Base-by-base conservation (phyloP, 2,329 filamentous ascomycete species). In the Exophiala sp. region DNA sequence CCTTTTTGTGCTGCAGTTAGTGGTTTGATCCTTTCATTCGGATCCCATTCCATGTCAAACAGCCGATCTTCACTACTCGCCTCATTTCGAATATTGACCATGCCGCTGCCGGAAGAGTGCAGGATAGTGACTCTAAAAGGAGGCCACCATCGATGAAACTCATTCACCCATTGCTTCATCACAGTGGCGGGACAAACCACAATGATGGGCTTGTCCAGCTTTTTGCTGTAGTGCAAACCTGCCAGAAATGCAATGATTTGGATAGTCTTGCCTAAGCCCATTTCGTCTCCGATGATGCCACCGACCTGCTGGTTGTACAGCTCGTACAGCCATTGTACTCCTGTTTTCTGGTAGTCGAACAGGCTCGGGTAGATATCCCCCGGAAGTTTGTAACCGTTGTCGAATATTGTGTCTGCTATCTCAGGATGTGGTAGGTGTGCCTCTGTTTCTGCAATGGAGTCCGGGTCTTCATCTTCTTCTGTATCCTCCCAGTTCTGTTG, bases 141-240 rank as follows among this genome's bases (percentile, higher is more conserved):
- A n/a, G 94, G 94, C 95, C 95, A 99, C 95, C 95, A 99, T 10
- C 87, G 85, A 71, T 99, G 95, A 64, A 99, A 97, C 67, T 99
- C 94, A 60, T 95, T 95, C 10, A 96, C 94, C 94, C 94, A 99
- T 69, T 99, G 94, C 57, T 90, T 88, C 74, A 99, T 86, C 20
- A 99, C 87, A 0, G 94, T 99, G 3, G 92, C 92, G 1, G 94
- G 94, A 47, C 91, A 91, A 3, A 99, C 91, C 6, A 99, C 82
- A 55, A 99, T 89, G 40, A 95, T 85, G 0, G 94, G 94, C 55
- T 89, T 89, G 18, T 81, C 82, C 18, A 97, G 80, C 65, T 85
- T 88, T 62, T 87, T 88, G 71, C 91, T 97, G 71, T 96, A 91
- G 68, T 99, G 94, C 7, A 99, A 75, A 2, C 90, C 89, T 2